Conservation (phyloP, 2,329 filamentous ascomycete species). For the Grosmannia clavigera region DNA sequence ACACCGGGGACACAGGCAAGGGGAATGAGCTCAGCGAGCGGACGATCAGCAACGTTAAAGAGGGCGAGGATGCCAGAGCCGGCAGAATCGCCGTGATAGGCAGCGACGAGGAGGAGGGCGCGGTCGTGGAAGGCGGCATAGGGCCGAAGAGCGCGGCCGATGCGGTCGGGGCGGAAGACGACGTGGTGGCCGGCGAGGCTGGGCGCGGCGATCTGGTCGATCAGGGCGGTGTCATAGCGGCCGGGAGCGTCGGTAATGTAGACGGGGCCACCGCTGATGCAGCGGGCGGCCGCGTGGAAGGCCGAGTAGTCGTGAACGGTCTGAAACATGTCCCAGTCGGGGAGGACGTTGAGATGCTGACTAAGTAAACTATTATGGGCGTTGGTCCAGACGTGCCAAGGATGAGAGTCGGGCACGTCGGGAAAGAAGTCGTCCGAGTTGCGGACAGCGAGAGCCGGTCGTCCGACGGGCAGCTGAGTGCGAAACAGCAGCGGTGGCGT, state of each 20-base stretch:
- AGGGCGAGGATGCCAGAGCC: conserved; percentile 70
- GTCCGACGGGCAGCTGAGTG: conserved; percentile 65
- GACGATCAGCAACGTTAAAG: conserved; percentile 63
- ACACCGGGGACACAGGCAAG: conserved; percentile 65
- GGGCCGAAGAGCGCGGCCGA: conserved; percentile 59
- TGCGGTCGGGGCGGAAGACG: conserved; percentile 63
- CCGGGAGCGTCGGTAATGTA: conserved; percentile 90
- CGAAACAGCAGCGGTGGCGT: conserved; percentile 77
- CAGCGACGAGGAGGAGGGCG: conserved; percentile 62
- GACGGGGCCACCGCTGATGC: conserved; percentile 80
- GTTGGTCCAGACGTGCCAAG: conserved; percentile 94
- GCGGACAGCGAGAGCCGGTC: conserved; percentile 60
- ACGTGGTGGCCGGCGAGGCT: conserved; percentile 63
- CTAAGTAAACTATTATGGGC: conserved; percentile 79
- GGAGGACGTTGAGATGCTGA: conserved; percentile 73
- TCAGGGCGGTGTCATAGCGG: conserved; percentile 61
- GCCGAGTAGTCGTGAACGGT: conserved; percentile 55
- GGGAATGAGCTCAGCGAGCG: conserved; percentile 56
- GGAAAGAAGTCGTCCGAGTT: conserved; percentile 94
- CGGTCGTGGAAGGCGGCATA: conserved; percentile 69
- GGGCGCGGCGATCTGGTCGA: conserved; percentile 67
- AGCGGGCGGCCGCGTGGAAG: conserved; percentile 84
- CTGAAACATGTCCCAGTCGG: conserved; percentile 69
- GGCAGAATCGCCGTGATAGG: conserved; percentile 52
- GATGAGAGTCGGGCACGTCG: conserved; percentile 63